Percentiles rank a stretch among this genome's conserved stretches.
These are phyloP conservation scores for Pseudophaeomoniella oleicola DNA, from an alignment of 2,329 filamentous ascomycete species.

Conservation along the genomic window DNA sequence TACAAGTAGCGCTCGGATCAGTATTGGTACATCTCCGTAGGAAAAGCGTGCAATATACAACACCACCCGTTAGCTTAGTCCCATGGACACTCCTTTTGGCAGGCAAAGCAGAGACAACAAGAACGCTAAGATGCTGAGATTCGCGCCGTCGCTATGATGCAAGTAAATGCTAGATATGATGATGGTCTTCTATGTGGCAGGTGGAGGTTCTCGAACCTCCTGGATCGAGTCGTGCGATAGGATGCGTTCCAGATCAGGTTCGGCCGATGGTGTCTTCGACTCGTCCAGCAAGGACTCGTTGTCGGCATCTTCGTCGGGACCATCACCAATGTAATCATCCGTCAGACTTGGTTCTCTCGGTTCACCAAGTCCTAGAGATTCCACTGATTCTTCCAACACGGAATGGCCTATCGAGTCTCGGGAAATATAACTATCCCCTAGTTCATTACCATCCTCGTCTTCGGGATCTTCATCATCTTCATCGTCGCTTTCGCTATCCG, in stretches of 20 bases:
- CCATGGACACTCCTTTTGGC: no score
- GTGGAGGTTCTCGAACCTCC: not conserved
- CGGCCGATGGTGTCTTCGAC: not conserved
- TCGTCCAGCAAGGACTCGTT: conserved; percentile 1
- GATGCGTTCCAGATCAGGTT: not conserved
- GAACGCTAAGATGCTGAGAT: not conserved
- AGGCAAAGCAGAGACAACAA: no score
- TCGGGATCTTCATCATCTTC: conserved; percentile 38
- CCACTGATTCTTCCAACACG: conserved; percentile 31
- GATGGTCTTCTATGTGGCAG: not conserved
- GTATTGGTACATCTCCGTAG: no score
- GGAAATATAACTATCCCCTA: conserved; percentile 44
- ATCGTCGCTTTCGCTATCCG: conserved; percentile 46
- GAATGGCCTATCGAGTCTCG: conserved; percentile 33
- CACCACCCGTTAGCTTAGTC: no score
- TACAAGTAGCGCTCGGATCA: no score
- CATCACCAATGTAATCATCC: no score
- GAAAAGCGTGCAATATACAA: no score
- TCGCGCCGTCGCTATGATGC: not conserved
- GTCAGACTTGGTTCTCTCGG: conserved; percentile 9
- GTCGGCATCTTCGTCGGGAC: conserved; percentile 1
- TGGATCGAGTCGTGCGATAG: not conserved
- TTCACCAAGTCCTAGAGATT: conserved; percentile 31
- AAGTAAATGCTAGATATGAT: not conserved
- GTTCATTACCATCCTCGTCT: conserved; percentile 24